Conservation (phyloP, 495 filamentous ascomycete genomes). For the Neurospora cerealis region DNA sequence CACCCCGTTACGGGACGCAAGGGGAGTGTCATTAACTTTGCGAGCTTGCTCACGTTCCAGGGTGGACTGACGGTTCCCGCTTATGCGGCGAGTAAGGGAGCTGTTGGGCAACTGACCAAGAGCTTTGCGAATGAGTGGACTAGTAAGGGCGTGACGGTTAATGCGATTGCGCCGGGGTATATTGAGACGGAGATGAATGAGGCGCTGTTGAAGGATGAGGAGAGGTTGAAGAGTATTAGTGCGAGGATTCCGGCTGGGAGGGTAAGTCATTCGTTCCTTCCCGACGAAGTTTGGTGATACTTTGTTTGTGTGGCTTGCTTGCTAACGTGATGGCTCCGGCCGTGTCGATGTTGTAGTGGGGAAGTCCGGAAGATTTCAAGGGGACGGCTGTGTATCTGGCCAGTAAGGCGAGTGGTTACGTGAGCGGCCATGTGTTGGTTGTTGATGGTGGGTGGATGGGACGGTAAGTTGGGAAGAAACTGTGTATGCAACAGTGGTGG, state of each 20-base stretch:
- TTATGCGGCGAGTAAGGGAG: conserved; percentile 84
- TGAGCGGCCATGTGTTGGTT: conserved; percentile 68
- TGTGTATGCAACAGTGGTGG: not conserved
- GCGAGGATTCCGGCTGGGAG: conserved; percentile 75
- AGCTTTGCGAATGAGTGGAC: conserved; percentile 84
- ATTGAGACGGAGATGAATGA: conserved; percentile 90
- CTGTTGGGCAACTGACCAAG: conserved; percentile 79
- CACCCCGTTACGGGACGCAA: conserved; percentile 45
- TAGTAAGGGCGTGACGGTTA: conserved; percentile 56
- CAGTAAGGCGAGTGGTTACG: conserved; percentile 65
- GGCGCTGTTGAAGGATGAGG: conserved; percentile 64
- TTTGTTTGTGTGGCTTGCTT: too few species aligned
- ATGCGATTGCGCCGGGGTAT: conserved; percentile 72
- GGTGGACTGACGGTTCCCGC: conserved; percentile 86
- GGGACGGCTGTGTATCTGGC: conserved; percentile 73
- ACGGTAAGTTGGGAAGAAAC: conserved; percentile 35
- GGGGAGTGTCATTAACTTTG: conserved; percentile 81
- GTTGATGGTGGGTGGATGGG: conserved; percentile 97
- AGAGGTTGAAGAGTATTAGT: conserved; percentile 61
- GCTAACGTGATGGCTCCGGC: not conserved
- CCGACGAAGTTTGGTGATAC: too few species aligned
- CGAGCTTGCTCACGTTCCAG: conserved; percentile 77
- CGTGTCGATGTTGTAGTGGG: conserved; percentile 44
- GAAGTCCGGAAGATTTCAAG: conserved; percentile 80
- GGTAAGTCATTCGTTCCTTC: conserved; percentile 4